Percentiles rank a stretch among this genome's conserved stretches.
Conservation (phyloP, 176 grass and related monocot genomes). For the Triticum aestivum region DNA sequence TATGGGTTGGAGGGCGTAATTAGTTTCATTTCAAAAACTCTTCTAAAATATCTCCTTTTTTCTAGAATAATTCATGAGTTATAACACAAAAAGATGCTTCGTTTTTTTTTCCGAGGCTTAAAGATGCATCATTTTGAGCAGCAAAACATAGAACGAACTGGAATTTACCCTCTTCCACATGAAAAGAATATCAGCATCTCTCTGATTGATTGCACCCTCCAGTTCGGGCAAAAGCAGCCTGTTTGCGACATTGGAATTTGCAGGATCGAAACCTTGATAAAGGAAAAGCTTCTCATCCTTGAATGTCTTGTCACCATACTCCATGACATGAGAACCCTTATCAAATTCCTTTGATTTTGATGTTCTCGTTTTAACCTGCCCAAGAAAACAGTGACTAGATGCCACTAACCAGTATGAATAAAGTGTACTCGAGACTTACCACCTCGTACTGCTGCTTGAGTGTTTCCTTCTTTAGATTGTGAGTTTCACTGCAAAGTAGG, state of each 20-base stretch:
- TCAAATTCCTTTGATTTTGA: conserved; percentile 41
- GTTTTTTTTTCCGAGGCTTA: neutral
- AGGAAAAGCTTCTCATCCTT: conserved; percentile 79
- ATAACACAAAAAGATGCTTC: neutral
- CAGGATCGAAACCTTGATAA: conserved; percentile 89
- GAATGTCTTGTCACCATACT: conserved; percentile 89
- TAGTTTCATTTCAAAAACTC: neutral
- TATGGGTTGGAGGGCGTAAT: no score
- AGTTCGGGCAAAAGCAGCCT: conserved; percentile 42
- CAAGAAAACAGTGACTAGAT: conserved; percentile 16
- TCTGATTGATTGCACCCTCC: conserved; percentile 65
- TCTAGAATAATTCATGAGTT: neutral
- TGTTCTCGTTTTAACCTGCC: conserved; percentile 75
- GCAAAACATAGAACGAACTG: neutral
- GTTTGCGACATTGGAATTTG: conserved; percentile 54
- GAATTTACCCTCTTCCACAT: conserved; percentile 76
- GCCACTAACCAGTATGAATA: conserved; percentile 11
- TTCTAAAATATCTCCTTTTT: neutral
- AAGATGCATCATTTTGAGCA: neutral
- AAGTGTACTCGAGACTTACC: conserved; percentile 48
- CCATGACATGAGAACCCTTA: conserved; percentile 87
- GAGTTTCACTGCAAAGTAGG: conserved; percentile 63
- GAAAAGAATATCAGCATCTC: conserved; percentile 90
- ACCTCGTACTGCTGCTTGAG: conserved; percentile 66
- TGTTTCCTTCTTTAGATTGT: conserved; percentile 82